Conservation (phyloP, 1,284 basidiomycete genomes). For the Melampsora occidentalis region DNA sequence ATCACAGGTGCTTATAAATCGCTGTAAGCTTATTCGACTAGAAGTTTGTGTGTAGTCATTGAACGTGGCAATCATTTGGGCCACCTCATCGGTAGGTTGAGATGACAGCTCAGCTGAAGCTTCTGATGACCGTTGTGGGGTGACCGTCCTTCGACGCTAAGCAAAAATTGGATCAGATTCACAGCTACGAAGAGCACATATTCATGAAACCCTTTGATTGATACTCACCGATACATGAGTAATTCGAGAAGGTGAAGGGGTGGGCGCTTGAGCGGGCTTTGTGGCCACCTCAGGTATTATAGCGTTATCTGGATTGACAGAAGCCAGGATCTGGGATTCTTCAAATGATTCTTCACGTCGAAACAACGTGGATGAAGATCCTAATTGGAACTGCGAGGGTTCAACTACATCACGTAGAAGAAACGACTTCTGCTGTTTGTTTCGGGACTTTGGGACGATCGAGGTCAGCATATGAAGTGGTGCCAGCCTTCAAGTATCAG, state of each 20-base stretch:
- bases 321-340: no score
- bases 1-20: background rate
- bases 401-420: no score
- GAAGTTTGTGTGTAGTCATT: background rate
- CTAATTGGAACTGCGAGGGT: no score
- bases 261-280: no score
- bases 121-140: background rate
- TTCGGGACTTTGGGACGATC: no score
- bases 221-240: background rate
- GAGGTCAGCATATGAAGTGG: no score
- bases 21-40: background rate
- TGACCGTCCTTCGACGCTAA: background rate
- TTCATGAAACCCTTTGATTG: background rate
- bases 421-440: no score
- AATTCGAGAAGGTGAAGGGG: background rate
- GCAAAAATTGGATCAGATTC: background rate
- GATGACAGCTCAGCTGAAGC: background rate
- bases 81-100: background rate
- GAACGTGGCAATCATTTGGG: slow-evolving; percentile 2
- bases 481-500: no score
- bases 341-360: no score
- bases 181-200: background rate
- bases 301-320: no score
- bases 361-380: no score
- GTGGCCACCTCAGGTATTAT: no score